Base-by-base conservation (phyloP, 108 stramenopile genomes). In the Nitzschia putrida region DNA sequence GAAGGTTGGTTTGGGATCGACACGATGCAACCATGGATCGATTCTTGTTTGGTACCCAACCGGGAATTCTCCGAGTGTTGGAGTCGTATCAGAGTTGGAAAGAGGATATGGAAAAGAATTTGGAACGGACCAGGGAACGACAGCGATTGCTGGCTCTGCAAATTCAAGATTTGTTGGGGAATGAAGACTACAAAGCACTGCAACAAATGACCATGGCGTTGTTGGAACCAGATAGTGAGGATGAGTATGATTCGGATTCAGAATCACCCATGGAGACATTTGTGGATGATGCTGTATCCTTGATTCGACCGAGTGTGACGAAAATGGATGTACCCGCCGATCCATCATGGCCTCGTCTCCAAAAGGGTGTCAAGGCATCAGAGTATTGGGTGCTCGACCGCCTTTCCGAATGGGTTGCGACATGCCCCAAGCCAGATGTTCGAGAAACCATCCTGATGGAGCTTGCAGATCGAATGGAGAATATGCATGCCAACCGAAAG, bases 1-100 rank as follows among this genome's bases (percentile, higher is more conserved):
- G 91, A 63, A 77, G 84, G 0, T 52, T 88, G 29, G 92, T 95
- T 10, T 95, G 95, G 95, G 88, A 93, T 66, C 87, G 78, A 45
- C 29, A 34, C 4, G 29, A 34, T 4, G 29, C 3, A 34, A 72
- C 78, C 10, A 52, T 47, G 42, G 61, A 83, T 40, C n/a, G 90
- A 22, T 91, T 92, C 64, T 61, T 78, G 26, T 86, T 95, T 0
- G 92, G 92, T 75, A 80, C 80, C 0, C 71, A 77, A 7, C 64
- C 66, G 44, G 91, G 89, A 21, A 95, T 95, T 56, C 68, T 87
- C 47, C 34, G 64, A 13, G 83, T 93, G 21, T 57, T 92, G 20
- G 80, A 83, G 39, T 72, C 61, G 0, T 95, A 93, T 69, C 88
- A 88, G 8, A 86, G 79, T 21, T 93, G 92, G 95, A 89, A 91